Base-by-base conservation (phyloP, 2,329 filamentous ascomycete species). In the Hawksworthiomyces lignivorus region DNA sequence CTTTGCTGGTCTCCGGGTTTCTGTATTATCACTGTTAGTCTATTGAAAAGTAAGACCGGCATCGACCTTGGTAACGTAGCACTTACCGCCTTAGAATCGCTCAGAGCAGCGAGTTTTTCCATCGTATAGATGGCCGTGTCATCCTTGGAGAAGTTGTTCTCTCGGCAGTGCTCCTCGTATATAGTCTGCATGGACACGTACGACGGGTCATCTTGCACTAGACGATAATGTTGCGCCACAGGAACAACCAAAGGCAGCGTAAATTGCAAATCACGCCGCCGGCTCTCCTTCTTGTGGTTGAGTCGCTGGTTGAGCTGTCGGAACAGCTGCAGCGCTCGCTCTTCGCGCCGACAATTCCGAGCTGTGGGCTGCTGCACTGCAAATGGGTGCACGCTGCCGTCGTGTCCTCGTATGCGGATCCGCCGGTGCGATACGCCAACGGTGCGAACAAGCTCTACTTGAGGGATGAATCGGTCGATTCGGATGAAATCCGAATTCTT, bases 401-500 rank as follows among this genome's bases (percentile, higher is more conserved):
- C 94, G 58, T 97, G 90, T 14, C 92, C 94, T 50, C 94, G 85
- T 59, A 99, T 97, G 68, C 88, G 95, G 53, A 99, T 74, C 35
- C 94, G 79, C 24, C 92, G 80, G 63, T 97, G 90, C 38, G 90
- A 97, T 22, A 89, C 83, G 41, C 88, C 88, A 53, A 94, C 87
- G 9, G 84, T 87, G 42, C 92, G 82, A 31, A 98, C 86, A 39
- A 97, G 73, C 53, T 98, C 90, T 17, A 99, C 88, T 50, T 92
- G 86, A 9, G 94, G 89, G 54, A 98, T 66, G 76, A 98, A 98
- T 19, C 90, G 84, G 61, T 98, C 94, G 51, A 98, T 97, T 34
- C 89, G 84, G 51, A 98, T 83, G 59, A 99, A 98, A 61, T 98
- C 92, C 54, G 94, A 88, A 61, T 98, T 98, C 75, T 97, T 98